Percentiles rank a stretch among this genome's conserved stretches.
Conservation (phyloP, 495 filamentous ascomycete genomes). For the Hypoxylon fragiforme region DNA sequence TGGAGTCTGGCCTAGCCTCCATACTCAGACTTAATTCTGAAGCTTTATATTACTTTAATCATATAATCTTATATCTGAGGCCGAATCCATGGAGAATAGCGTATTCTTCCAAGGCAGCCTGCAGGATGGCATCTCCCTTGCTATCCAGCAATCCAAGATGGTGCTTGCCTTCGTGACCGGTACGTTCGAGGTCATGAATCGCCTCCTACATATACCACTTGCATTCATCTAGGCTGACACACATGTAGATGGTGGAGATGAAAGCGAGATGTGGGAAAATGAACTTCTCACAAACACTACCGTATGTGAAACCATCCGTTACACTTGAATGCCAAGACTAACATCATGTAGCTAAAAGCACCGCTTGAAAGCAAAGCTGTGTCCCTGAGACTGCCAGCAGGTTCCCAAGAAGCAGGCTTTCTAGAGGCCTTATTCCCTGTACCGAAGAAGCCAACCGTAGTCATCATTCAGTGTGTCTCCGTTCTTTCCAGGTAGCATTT, state of each 20-base stretch:
- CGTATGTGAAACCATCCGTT: slow-evolving; percentile 41
- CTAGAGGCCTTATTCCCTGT: slow-evolving; percentile 80
- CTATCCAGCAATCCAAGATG: slow-evolving; percentile 62
- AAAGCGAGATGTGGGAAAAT: slow-evolving; percentile 75
- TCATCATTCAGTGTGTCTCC: slow-evolving; percentile 70
- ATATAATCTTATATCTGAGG: too few relatives aligned
- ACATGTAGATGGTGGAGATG: slow-evolving; percentile 59
- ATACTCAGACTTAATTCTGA: too few relatives aligned
- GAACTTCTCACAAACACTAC: slow-evolving; percentile 66
- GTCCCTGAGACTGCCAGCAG: slow-evolving; percentile 66
- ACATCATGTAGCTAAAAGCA: slow-evolving; percentile 39
- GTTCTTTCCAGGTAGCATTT: background rate
- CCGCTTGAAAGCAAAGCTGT: slow-evolving; percentile 63
- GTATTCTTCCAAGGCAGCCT: slow-evolving; percentile 84
- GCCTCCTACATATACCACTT: background rate
- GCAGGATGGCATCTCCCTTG: slow-evolving; percentile 74
- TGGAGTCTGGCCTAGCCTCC: too few relatives aligned
- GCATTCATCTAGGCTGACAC: slow-evolving; percentile 1
- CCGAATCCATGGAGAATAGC: slow-evolving; percentile 20
- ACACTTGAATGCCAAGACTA: background rate
- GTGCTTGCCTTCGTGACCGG: slow-evolving; percentile 57
- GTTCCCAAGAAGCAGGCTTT: slow-evolving; percentile 77
- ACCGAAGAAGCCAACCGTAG: slow-evolving; percentile 68
- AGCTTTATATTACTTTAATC: too few relatives aligned
- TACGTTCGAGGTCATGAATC: slow-evolving; percentile 25